phyloP scores from a whole-genome alignment of 78 protist species.

The Guillardia theta region DNA sequence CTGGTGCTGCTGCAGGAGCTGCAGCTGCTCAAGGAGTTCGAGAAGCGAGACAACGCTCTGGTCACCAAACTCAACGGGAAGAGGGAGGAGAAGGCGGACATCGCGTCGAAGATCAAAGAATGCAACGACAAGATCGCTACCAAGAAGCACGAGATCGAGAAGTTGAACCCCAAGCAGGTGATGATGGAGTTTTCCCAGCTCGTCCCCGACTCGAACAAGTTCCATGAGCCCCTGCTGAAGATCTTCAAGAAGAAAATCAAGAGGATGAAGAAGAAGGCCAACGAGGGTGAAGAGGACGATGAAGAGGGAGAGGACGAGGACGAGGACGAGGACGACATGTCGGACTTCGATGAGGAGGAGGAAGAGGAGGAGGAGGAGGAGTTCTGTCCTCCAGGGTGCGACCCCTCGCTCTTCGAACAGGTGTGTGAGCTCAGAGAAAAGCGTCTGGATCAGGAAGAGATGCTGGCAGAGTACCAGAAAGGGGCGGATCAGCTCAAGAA shows the following conservation, averaged over 20 bases:
- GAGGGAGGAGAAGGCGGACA: conserved; percentile 45
- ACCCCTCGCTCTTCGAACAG: not conserved
- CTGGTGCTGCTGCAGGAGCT: conserved; percentile 66
- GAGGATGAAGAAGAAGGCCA: conserved; percentile 16
- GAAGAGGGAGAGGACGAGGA: conserved; percentile 48
- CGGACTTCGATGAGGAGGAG: conserved; percentile 43
- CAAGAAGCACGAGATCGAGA: not conserved
- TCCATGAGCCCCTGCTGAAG: conserved; percentile 22
- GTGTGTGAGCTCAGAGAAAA: conserved; percentile 58
- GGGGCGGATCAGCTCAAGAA: not conserved
- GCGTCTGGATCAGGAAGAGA: conserved; percentile 61
- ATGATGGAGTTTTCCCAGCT: not conserved
- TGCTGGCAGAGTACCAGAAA: conserved; percentile 45
- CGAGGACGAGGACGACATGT: not conserved
- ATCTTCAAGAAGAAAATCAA: conserved; percentile 55
- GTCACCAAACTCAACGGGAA: conserved; percentile 20
- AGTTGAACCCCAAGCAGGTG: not conserved
- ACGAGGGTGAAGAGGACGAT: not conserved
- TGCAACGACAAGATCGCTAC: conserved; percentile 22
- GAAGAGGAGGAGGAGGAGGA: conserved; percentile 63
- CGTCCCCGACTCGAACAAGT: not conserved
- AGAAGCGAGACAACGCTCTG: conserved; percentile 52
- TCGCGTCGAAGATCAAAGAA: conserved; percentile 29
- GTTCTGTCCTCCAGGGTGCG: conserved; percentile 52
- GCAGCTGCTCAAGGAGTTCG: conserved; percentile 66